Evolutionary conservation across 2,329 filamentous ascomycete species (phyloP), one percentile per base, ranked within the genome.

Genomic region (Fusarium odoratissimum): DNA sequence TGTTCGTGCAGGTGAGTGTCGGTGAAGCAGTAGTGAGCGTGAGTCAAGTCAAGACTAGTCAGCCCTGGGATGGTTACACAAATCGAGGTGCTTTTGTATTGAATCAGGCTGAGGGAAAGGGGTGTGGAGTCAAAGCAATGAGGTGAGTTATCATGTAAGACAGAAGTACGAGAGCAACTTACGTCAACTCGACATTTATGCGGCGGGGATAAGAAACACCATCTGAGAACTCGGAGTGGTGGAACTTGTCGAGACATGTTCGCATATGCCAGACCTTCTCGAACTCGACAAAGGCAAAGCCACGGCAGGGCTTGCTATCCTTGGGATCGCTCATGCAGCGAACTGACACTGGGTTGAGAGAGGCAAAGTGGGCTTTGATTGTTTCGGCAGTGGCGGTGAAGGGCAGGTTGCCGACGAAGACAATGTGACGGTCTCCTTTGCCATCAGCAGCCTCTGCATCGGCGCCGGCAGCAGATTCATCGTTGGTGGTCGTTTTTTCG

Each of bases 101-200:
- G 54, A 66, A 56, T 38, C 37, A 64, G 45, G 46, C 45, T 41
- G 59, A 60, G 40, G 21, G 19, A 25, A 28, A 57, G 28, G 25
- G 56, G 33, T 46, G 46, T 30, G 33, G 46, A 61, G 40, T 31
- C 17, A 31, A 49, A 49, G 49, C 35, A 37, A 42, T 33, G 45
- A 60, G 46, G 21, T 42, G 48, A 28, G 46, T 31, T 44, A 33
- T 44, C 31, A 38, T 57, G 57, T 59, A 64, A 59, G 60, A 40
- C 45, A 41, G 28, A 64, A 55, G 60, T 42, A 52, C 59, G 56
- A 54, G 40, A 28, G 37, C 8, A 41, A 88, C 91, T 82, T 82
- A 94, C 88, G 95, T 97, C 74, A 98, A 84, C 84, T 98, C 95
- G 31, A 98, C 93, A 80, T 97, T 98, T 78, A 98, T 97, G 83